A percentile compares a stretch with the other conserved stretches of the same genome.
These are phyloP conservation scores for Gamarada debralockiae DNA, from an alignment of 495 filamentous ascomycete genomes.

Conservation along the genomic window DNA sequence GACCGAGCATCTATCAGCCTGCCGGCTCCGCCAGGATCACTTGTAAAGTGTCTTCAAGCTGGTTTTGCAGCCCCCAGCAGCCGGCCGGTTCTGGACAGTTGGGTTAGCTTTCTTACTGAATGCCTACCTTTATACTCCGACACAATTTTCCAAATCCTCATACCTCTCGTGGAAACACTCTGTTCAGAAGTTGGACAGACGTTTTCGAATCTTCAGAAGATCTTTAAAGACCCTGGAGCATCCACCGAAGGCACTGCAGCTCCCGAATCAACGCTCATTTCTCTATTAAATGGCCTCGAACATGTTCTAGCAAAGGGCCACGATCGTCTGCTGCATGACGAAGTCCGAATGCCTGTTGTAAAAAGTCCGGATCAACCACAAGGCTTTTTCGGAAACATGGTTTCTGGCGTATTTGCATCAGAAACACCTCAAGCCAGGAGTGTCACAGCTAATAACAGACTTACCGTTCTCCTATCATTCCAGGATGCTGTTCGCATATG, in stretches of 20 bases:
- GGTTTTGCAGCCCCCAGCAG: slow-evolving; percentile 75
- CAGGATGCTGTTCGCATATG: slow-evolving; percentile 91
- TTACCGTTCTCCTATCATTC: slow-evolving; percentile 94
- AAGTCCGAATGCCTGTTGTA: slow-evolving; percentile 57
- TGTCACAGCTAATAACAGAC: slow-evolving; percentile 81
- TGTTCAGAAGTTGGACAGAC: slow-evolving; percentile 68
- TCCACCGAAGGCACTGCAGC: slow-evolving; percentile 26
- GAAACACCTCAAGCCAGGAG: slow-evolving; percentile 72
- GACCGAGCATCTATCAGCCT: slow-evolving; percentile 4
- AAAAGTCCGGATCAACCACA: slow-evolving; percentile 84
- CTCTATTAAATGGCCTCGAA: slow-evolving; percentile 83
- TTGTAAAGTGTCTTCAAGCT: slow-evolving; percentile 77
- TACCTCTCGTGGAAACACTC: slow-evolving; percentile 86
- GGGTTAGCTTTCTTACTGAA: slow-evolving; percentile 82
- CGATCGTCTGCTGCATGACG: slow-evolving; percentile 73
- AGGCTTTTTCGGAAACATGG: slow-evolving; percentile 96
- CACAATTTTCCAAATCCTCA: slow-evolving; percentile 81
- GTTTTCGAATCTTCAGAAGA: slow-evolving; percentile 58
- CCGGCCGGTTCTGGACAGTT: slow-evolving; percentile 78
- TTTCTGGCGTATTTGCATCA: slow-evolving; percentile 82
- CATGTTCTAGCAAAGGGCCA: slow-evolving; percentile 85
- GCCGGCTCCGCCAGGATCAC: slow-evolving; percentile 60
- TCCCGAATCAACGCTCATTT: slow-evolving; percentile 68
- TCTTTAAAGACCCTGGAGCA: slow-evolving; percentile 41
- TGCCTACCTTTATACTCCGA: slow-evolving; percentile 78